Evolutionary conservation across 768 basidiomycete genomes (phyloP).

Genomic region (Panellus pusillus): DNA sequence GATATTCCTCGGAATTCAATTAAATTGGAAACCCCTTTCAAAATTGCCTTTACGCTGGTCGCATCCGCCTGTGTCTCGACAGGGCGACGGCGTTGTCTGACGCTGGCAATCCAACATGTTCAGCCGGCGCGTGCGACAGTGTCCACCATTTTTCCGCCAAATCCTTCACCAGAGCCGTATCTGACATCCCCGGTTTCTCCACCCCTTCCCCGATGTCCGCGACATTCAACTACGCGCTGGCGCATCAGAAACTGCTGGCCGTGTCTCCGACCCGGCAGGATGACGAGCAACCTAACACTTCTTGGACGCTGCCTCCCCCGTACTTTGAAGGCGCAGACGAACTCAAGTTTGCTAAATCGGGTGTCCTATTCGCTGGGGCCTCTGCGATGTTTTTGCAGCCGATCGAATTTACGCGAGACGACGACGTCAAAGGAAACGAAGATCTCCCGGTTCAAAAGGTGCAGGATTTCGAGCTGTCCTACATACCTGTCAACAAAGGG

Average conservation of each 20-base stretch:
- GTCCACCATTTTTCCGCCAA: conserved; percentile 16
- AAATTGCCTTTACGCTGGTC: conserved; percentile 52
- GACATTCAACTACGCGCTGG: conserved; percentile 52
- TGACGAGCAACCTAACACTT: conserved; percentile 14
- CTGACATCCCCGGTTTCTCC: conserved; percentile 51
- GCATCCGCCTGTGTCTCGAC: conserved; percentile 46
- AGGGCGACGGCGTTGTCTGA: conserved; percentile 40
- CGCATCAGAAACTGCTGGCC: conserved; percentile 49
- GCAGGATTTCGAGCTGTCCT: conserved; percentile 66
- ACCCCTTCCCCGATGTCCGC: conserved; percentile 49
- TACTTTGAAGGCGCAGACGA: conserved; percentile 45
- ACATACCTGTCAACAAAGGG: conserved; percentile 56
- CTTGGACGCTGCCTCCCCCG: conserved; percentile 41
- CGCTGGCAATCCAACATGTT: conserved; percentile 68
- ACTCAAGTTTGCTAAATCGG: conserved; percentile 29
- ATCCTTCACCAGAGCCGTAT: conserved; percentile 25
- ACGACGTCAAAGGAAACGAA: conserved; percentile 16
- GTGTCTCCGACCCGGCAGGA: conserved; percentile 39
- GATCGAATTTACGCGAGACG: conserved; percentile 34
- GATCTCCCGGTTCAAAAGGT: conserved; percentile 36
- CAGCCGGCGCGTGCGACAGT: conserved; percentile 37
- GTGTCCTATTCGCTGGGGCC: conserved; percentile 48
- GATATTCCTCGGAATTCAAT: conserved; percentile 47
- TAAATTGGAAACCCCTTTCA: conserved; percentile 59
- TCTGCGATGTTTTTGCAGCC: conserved; percentile 50